Percentiles rank a stretch among this genome's conserved stretches.
Evolutionary conservation across 1,284 basidiomycete genomes (phyloP).

Genomic region (Coniferiporia sulphurascens): DNA sequence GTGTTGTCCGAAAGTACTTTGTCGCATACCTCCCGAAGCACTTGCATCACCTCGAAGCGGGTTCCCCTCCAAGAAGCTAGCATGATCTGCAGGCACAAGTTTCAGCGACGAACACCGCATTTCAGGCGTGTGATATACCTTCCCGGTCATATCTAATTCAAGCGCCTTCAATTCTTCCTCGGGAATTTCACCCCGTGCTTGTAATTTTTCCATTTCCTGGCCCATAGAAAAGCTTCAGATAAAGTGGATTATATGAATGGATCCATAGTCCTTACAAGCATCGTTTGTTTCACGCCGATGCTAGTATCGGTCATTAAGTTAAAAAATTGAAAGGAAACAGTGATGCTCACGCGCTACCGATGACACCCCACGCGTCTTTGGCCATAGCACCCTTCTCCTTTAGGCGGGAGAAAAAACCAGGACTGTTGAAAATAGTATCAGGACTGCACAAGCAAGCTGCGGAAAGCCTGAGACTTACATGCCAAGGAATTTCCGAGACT

Average conservation of each 20-base stretch:
- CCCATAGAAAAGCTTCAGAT: conserved; percentile 30
- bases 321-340: background rate
- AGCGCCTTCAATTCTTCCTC: conserved; percentile 84
- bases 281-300: conserved; percentile 64
- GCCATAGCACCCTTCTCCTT: conserved; percentile 93
- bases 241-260: conserved; percentile 17
- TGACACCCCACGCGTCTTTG: conserved; percentile 92
- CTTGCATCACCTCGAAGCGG: conserved; percentile 86
- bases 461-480: conserved; percentile 47
- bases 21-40: conserved; percentile 77
- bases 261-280: conserved; percentile 29
- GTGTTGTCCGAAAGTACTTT: conserved; percentile 75
- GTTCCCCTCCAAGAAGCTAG: conserved; percentile 95
- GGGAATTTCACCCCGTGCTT: conserved; percentile 80
- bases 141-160: conserved; percentile 93
- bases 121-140: conserved; percentile 39
- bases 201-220: conserved; percentile 88
- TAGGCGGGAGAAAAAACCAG: conserved; percentile 89
- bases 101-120: no score
- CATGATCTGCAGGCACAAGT: conserved; percentile 55
- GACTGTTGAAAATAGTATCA: conserved; percentile 39
- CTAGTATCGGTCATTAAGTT: conserved; percentile 30
- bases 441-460: background rate
- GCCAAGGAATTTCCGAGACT: conserved; percentile 87
- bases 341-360: conserved; percentile 77